These are phyloP conservation scores for Tuber indicum DNA, from an alignment of 495 filamentous ascomycete species.

Conservation along the genomic window DNA sequence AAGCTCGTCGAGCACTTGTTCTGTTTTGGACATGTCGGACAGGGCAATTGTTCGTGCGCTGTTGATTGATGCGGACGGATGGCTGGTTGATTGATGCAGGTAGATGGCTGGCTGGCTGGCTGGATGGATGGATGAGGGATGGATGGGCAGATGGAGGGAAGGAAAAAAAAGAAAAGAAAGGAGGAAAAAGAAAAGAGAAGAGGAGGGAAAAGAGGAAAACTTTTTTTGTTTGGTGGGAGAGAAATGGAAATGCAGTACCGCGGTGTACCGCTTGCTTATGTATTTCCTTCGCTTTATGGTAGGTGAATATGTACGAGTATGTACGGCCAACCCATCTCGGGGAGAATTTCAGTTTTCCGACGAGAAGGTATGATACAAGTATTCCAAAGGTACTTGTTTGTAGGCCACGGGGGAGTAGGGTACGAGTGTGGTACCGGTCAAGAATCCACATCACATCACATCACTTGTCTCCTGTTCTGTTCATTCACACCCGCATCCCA, in stretches of 20 bases:
- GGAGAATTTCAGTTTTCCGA: background rate
- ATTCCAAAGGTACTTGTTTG: background rate
- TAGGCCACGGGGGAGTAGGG: background rate
- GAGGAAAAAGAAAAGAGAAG: background rate
- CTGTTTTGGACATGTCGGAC: background rate
- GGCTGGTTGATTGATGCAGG: slow-evolving; percentile 3
- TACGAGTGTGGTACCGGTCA: background rate
- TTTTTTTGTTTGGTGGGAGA: background rate
- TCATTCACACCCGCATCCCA: background rate
- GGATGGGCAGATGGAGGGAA: background rate
- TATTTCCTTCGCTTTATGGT: background rate
- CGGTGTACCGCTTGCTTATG: background rate
- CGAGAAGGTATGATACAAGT: background rate
- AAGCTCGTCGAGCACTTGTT: background rate
- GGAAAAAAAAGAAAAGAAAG: background rate
- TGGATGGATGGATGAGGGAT: background rate
- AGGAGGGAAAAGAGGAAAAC: background rate
- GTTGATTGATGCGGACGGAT: background rate
- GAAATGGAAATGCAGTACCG: background rate
- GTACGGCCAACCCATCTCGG: background rate
- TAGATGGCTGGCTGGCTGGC: background rate
- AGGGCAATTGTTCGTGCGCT: background rate
- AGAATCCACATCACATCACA: background rate
- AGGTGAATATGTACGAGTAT: background rate
- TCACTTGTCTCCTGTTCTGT: background rate